Conservation (phyloP, 2,329 filamentous ascomycete genomes). For the Pseudogymnoascus sp. region DNA sequence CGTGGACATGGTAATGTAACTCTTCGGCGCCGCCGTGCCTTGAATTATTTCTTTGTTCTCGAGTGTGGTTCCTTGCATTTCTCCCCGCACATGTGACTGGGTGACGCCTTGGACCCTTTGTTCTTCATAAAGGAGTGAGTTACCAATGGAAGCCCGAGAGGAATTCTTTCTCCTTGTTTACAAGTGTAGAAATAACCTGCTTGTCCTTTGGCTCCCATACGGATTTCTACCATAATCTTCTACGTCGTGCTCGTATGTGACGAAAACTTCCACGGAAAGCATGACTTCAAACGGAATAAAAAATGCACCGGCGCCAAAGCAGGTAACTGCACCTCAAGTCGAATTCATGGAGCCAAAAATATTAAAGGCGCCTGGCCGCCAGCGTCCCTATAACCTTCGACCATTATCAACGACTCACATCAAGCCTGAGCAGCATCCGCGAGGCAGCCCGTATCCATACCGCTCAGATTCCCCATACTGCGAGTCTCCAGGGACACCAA, state of each 20-base stretch:
- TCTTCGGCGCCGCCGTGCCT: not conserved
- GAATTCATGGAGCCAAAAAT: not conserved
- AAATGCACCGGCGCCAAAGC: not conserved
- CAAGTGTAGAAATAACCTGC: slow-evolving; percentile 1
- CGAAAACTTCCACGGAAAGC: not conserved
- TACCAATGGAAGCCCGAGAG: not conserved
- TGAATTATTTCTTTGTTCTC: slow-evolving; percentile 4
- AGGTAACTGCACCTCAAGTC: not conserved
- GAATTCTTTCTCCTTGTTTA: not conserved
- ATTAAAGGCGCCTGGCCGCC: not conserved
- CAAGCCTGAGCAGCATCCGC: not conserved
- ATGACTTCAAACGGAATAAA: slow-evolving; percentile 4
- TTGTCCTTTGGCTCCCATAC: not conserved
- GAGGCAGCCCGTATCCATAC: not conserved
- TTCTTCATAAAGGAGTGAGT: not conserved
- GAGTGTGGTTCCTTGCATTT: not conserved
- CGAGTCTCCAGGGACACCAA: slow-evolving; percentile 1
- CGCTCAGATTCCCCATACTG: not conserved
- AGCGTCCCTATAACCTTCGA: slow-evolving; percentile 4
- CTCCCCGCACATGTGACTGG: not conserved
- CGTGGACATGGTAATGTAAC: not conserved
- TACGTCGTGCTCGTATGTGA: not conserved
- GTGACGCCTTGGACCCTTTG: not conserved
- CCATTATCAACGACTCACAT: slow-evolving; percentile 6
- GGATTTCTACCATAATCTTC: not conserved